Evolutionary conservation across 2,329 filamentous ascomycete genomes (phyloP).

Genomic region (Sphaerulina vaccinii): DNA sequence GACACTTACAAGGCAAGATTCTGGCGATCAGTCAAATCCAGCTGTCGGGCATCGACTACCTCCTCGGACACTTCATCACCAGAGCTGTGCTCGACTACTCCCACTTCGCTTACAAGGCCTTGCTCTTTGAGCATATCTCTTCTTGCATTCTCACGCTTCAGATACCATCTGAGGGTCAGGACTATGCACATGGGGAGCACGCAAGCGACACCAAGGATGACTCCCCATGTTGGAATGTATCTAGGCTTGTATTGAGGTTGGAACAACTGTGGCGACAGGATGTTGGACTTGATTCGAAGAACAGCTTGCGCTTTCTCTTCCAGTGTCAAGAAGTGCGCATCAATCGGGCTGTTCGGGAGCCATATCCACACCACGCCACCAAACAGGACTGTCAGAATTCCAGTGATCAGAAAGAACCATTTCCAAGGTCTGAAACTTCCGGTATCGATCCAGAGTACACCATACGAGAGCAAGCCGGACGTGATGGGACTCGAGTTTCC

Average conservation of each 20-base stretch:
- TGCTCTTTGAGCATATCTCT: conserved; percentile 33
- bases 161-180: conserved; percentile 40
- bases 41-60: conserved; percentile 27
- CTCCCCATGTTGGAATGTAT: conserved; percentile 18
- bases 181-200: conserved; percentile 43
- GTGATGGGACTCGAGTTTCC: conserved; percentile 23
- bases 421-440: conserved; percentile 21
- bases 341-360: conserved; percentile 38
- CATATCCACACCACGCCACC: conserved; percentile 32
- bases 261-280: conserved; percentile 42
- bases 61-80: conserved; percentile 24
- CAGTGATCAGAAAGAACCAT: conserved; percentile 25
- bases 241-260: conserved; percentile 26
- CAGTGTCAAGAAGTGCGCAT: conserved; percentile 35
- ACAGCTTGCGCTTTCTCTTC: conserved; percentile 39
- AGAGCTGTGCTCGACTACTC: conserved; percentile 16
- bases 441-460: conserved; percentile 22
- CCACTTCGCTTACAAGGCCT: conserved; percentile 16
- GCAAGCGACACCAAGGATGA: conserved; percentile 27
- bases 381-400: conserved; percentile 19
- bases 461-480: conserved; percentile 21
- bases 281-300: conserved; percentile 39
- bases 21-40: conserved; percentile 30
- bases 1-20: conserved; percentile 24
- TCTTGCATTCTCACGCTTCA: conserved; percentile 43